Base-by-base conservation (phyloP, 768 basidiomycete genomes). In the Fibroporia radiculosa region DNA sequence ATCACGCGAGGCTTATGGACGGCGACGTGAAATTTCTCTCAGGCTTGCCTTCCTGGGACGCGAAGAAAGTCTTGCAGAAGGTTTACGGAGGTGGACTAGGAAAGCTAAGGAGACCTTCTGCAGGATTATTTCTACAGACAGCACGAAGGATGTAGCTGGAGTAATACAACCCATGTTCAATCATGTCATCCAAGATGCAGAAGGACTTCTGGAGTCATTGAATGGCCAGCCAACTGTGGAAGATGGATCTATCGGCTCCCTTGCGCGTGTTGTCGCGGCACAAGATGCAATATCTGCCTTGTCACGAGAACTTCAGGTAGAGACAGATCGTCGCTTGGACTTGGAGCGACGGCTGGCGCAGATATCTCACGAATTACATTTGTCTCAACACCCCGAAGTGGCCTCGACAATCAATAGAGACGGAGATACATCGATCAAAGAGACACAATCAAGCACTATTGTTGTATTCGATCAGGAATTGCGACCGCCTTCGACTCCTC, bases 1-100 rank as follows among this genome's bases (percentile, higher is more conserved):
- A 24, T 71, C 80, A 27, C 77, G 80, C 23, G 88, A 89, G 57
- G 69, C 73, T 0, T 84, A 77, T 47, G 87, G 85, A 2, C 73
- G 88, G 14, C 66, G 88, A 19, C 68, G 83, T 26, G 88, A 92
- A 55, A 73, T 88, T 0, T 68, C 74, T 0, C 55, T 88, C 22
- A 65, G 87, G 10, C 73, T 91, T 2, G 67, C 71, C 1, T 65
- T 86, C 53, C 64, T 82, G 1, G 70, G 71, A 0, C 65, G 84
- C n/a, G 86, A 89, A 55, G 84, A 86, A 55, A 60, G 66, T 22
- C 53, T 82, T 0, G 64, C 69, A 1, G 78, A 81, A 52, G 69
- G 64, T 6, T 53, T 89, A 47, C 62, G 72, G 39, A 65, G 75
- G 36, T 84, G 79, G 80, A 63, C 78, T 6, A 63, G 73, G 38